phyloP scores from a whole-genome alignment of 192 early-diverging fungal genomes.

The Phlyctochytrium bullatum region DNA sequence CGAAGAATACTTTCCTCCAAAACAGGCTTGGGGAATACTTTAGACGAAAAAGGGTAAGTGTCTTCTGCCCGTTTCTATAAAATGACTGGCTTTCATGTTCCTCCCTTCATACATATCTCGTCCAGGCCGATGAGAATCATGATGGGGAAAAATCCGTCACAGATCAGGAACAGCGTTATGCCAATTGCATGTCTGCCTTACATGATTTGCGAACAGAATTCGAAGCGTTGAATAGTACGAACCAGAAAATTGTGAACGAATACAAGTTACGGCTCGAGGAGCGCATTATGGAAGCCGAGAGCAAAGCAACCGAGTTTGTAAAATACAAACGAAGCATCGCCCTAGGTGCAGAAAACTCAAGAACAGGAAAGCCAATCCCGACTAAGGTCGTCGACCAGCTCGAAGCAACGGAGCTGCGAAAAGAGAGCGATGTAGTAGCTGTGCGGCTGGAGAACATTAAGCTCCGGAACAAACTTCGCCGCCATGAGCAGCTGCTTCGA shows the following conservation, averaged over 20 bases:
- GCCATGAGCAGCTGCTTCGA: slow-evolving; percentile 51
- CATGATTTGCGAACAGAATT: slow-evolving; percentile 32
- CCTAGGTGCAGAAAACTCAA: slow-evolving; percentile 47
- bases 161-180: slow-evolving; percentile 55
- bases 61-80: neutral
- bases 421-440: slow-evolving; percentile 55
- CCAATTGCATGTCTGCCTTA: slow-evolving; percentile 39
- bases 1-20: slow-evolving; percentile 44
- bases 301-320: slow-evolving; percentile 45
- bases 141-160: slow-evolving; percentile 50
- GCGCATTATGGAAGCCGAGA: slow-evolving; percentile 38
- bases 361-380: slow-evolving; percentile 50
- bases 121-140: slow-evolving; percentile 49
- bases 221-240: slow-evolving; percentile 34
- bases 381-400: slow-evolving; percentile 47
- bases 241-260: slow-evolving; percentile 36
- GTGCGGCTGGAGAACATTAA: slow-evolving; percentile 62
- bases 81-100: too few relatives aligned
- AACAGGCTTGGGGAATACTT: slow-evolving; percentile 58
- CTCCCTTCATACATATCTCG: neutral
- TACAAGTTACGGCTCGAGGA: slow-evolving; percentile 47
- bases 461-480: slow-evolving; percentile 51
- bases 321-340: slow-evolving; percentile 48
- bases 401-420: slow-evolving; percentile 47
- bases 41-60: slow-evolving; percentile 48